Percentiles rank a stretch among this genome's conserved stretches.
These are phyloP conservation scores for Mycena galericulata DNA, from an alignment of 768 basidiomycete species.

Conservation along the genomic window DNA sequence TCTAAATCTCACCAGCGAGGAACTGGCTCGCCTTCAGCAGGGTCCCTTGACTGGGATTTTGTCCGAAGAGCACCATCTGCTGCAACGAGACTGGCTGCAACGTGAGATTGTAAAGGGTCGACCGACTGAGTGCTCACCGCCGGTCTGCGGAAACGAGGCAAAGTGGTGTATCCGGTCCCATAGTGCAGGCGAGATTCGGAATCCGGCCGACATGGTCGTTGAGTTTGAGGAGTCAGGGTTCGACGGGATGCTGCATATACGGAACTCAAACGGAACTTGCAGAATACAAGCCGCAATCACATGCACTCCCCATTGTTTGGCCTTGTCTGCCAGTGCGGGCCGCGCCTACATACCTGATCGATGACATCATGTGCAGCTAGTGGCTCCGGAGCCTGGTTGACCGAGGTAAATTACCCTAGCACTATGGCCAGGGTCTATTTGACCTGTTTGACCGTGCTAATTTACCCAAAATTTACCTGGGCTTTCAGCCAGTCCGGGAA, in stretches of 20 bases:
- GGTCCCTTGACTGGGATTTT: constrained; percentile 95
- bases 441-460: no score
- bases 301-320: background rate
- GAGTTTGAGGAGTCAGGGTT: background rate
- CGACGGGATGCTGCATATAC: constrained; percentile 6
- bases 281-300: background rate
- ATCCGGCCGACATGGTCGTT: constrained; percentile 63
- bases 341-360: no score
- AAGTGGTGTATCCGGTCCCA: constrained; percentile 95
- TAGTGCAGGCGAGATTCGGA: constrained; percentile 80
- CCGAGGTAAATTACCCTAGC: no score
- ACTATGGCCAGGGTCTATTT: no score
- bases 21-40: constrained; percentile 94
- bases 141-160: constrained; percentile 93
- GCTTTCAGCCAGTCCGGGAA: no score
- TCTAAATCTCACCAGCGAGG: constrained; percentile 78
- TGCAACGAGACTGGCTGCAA: constrained; percentile 82
- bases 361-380: no score
- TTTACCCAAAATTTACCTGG: no score
- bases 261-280: background rate
- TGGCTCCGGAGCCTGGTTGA: no score
- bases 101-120: background rate
- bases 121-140: constrained; percentile 73
- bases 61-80: constrained; percentile 98
- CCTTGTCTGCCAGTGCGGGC: constrained; percentile 16